phyloP scores from a whole-genome alignment of 2,329 filamentous ascomycete genomes.

The Ciborinia camelliae region DNA sequence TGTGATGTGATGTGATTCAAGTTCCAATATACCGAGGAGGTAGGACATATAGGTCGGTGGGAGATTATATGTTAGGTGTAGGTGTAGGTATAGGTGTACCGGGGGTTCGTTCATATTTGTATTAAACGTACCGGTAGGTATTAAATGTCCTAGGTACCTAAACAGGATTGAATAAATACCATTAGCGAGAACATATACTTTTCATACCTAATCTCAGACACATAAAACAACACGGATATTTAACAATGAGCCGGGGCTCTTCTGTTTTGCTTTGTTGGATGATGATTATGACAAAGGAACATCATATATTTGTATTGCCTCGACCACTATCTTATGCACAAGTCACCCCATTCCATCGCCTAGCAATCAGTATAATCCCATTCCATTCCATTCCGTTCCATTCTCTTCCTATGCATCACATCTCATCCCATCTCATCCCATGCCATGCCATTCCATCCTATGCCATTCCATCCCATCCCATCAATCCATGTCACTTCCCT shows the following conservation, averaged over 20 bases:
- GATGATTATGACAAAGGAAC: conserved; percentile 16
- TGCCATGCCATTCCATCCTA: neutral
- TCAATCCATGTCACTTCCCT: neutral
- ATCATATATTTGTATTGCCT: conserved; percentile 17
- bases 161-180: no score
- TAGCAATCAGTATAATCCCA: neutral
- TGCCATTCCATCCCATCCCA: neutral
- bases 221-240: neutral
- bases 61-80: no score
- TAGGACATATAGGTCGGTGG: no score
- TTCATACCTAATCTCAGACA: neutral
- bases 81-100: no score
- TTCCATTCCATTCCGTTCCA: conserved; percentile 8
- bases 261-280: neutral
- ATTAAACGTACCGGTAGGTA: no score
- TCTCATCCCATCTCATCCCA: neutral
- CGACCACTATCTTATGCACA: conserved; percentile 12
- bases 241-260: no score
- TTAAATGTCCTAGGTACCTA: no score
- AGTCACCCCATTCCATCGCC: neutral
- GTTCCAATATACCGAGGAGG: no score
- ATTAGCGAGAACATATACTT: no score
- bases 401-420: neutral
- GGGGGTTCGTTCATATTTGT: no score
- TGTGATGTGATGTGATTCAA: no score